Evolutionary conservation across 2,329 filamentous ascomycete genomes (phyloP), one percentile per base, ranked within the genome.

Genomic region (Ceratocystis variospora): DNA sequence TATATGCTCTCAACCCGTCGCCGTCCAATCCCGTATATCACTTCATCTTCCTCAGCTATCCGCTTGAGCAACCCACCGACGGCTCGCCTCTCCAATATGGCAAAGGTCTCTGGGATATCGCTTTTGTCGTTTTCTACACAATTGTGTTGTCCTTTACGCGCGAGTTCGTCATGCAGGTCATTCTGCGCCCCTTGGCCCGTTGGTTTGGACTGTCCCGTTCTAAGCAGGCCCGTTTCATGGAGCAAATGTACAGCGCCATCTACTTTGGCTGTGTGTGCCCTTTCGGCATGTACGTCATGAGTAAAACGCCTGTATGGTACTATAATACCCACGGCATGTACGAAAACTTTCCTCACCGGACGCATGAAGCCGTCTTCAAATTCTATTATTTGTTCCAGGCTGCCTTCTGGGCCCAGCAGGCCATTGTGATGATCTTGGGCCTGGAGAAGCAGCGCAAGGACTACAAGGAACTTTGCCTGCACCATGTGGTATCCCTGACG

Each of bases 381-480:
- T 90, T 93, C 68, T 97, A 96, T 78, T 97, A 97, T 75, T 81
- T 97, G 69, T 88, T 96, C 72, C 87, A 97, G 77, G 93, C 90
- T 55, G 89, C 88, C 70, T 97, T 96, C 81, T 97, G 93, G 93
- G 85, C 89, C 2, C 92, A 96, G 79, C 92, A 96, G 79, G 89
- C 88, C 63, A 88, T 97, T 71, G 92, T 96, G 19, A 79, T 96
- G 68, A 72, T 95, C 68, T 79, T 96, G 64, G 89, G 89, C 75
- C 82, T 96, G 76, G 92, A 97, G 80, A 95, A 95, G 80, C 92
- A 89, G 33, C 81, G 92, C 68, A 96, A 96, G 79, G 92, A 97
- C 76, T 96, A 93, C 77, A 92, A 90, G 77, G 92, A 96, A 79
- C 82, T 96, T 65, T 89, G 96, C 63, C 85, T 87, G 65, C 92